Percentiles rank a stretch among this genome's conserved stretches.
These are phyloP conservation scores for Heritiera littoralis DNA, from an alignment of 345 rosid genomes.

Conservation along the genomic window DNA sequence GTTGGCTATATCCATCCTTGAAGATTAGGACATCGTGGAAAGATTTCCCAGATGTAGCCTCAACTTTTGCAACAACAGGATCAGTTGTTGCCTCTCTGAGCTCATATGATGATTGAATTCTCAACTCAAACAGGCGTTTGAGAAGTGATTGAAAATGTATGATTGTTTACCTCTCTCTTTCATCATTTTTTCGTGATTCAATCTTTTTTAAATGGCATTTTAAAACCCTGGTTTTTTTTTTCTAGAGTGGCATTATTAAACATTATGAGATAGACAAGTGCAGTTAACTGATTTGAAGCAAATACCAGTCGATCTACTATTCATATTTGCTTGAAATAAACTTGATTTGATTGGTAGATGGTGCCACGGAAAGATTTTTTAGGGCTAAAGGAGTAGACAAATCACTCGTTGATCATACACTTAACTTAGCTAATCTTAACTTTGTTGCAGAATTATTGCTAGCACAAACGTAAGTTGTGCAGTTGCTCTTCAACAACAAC, in stretches of 20 bases:
- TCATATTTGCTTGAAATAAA: background rate
- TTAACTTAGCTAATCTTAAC: background rate
- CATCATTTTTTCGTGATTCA: background rate
- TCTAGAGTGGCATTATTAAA: background rate
- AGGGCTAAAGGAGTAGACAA: background rate
- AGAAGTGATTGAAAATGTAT: slow-evolving; percentile 2
- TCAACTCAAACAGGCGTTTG: slow-evolving; percentile 34
- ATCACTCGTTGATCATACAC: background rate
- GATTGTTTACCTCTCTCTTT: background rate
- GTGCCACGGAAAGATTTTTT: background rate
- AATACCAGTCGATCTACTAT: background rate
- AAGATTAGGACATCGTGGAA: slow-evolving; percentile 74
- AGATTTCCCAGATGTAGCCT: slow-evolving; percentile 73
- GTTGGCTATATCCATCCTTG: slow-evolving; percentile 80
- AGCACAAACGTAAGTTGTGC: slow-evolving; percentile 14
- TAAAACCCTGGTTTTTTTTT: background rate
- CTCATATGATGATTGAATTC: slow-evolving; percentile 52
- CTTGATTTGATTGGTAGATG: background rate
- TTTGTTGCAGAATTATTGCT: slow-evolving; percentile 29
- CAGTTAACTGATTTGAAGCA: background rate
- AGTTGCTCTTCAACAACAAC: background rate
- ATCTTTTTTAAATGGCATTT: background rate
- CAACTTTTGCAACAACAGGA: slow-evolving; percentile 76
- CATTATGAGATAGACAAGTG: background rate
- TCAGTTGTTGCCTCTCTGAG: slow-evolving; percentile 83